Evolutionary conservation across 805 yeast species (phyloP).

Genomic region (Lachancea kluyveri): DNA sequence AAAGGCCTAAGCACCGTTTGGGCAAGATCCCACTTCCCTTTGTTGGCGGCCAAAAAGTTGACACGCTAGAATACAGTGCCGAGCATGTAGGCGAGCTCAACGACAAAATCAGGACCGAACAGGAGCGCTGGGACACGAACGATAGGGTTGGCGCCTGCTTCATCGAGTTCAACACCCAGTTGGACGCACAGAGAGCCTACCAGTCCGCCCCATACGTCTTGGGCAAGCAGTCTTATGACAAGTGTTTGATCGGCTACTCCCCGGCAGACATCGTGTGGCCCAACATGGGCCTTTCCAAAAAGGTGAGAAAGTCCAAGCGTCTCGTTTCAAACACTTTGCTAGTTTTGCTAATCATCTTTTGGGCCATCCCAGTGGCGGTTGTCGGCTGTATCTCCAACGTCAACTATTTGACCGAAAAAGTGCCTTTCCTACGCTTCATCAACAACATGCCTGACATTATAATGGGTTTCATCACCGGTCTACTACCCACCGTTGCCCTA

Average conservation of each 20-base stretch:
- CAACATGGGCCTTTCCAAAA: conserved; percentile 55
- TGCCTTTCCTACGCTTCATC: conserved; percentile 72
- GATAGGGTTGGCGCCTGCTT: conserved; percentile 64
- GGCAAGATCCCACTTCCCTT: conserved; percentile 41
- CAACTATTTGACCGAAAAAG: conserved; percentile 59
- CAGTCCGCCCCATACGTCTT: conserved; percentile 66
- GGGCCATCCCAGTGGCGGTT: conserved; percentile 98
- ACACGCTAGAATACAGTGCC: conserved; percentile 69
- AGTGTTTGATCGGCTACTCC: conserved; percentile 53
- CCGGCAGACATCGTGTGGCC: conserved; percentile 87
- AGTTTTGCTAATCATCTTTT: conserved; percentile 68
- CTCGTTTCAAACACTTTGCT: conserved; percentile 57
- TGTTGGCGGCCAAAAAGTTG: conserved; percentile 71
- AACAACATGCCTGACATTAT: conserved; percentile 62
- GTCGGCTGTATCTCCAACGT: conserved; percentile 92
- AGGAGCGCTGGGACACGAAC: conserved; percentile 44
- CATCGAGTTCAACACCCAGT: conserved; percentile 74
- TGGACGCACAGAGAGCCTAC: conserved; percentile 82
- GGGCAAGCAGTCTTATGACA: conserved; percentile 36
- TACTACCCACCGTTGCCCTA: conserved; percentile 77
- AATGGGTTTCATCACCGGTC: conserved; percentile 80
- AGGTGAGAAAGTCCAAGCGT: conserved; percentile 51
- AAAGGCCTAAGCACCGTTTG: conserved; percentile 78
- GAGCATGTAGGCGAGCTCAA: conserved; percentile 65
- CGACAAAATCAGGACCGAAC: conserved; percentile 53